Base-by-base conservation (phyloP, 2,329 filamentous ascomycete species). In the Claviceps lovelessii region DNA sequence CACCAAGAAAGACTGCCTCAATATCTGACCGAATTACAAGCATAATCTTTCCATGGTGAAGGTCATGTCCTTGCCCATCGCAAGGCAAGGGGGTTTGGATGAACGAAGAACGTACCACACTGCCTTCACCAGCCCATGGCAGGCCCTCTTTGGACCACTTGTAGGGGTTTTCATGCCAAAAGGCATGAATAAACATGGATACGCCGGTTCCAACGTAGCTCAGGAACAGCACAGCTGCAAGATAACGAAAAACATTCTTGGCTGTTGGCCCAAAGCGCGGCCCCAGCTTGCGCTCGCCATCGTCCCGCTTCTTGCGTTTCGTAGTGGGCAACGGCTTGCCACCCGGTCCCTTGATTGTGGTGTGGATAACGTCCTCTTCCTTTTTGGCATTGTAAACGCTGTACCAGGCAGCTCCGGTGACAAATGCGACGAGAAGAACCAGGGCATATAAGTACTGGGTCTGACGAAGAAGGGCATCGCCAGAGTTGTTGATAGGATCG, bases 281-380 rank as follows among this genome's bases (percentile, higher is more conserved):
- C 19, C 68, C 67, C 53, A 71, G 66, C 59, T 70, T 70, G 50
- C 71, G 65, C 70, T 73, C 63, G 68, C 72, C 68, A 70, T 73
- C 60, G 68, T 70, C 65, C 66, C 77, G 67, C 70, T 74, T 71
- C 66, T 73, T 74, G 56, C 74, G 81, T 65, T 83, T 86, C 57
- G 76, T 79, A 51, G 75, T 67, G n/a, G 89, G 90, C 54, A 96
- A 74, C 39, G 89, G 89, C 68, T 94, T 90, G 61, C 90, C 91
- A 55, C 88, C 90, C 1, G 90, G 90, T n/a, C 90, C 90, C 53
- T 77, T 83, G 60, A 79, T 69, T 37, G 69, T 74, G 28, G 75
- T 77, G 53, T 69, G 67, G 28, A 73, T 65, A 41, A 73, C 64
- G 58, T 75, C 71, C 42, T 77, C 76, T 55, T 74, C 72, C 53